phyloP scores from a whole-genome alignment of 352 stramenopile species.

The Pythium apleroticum region DNA sequence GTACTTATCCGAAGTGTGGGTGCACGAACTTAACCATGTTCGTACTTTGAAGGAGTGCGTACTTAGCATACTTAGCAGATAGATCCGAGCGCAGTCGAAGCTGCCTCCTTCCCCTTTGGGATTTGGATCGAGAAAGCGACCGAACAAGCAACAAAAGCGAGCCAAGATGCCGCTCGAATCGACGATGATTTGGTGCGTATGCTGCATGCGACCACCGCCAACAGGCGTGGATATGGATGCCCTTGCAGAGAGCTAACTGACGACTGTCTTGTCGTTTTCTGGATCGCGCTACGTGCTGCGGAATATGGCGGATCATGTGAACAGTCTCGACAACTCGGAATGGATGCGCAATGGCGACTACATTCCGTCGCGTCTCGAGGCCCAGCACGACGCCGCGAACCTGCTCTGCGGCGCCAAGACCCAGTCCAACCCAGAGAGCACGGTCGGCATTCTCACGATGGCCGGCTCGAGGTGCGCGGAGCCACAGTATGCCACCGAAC shows the following conservation, averaged over 20 bases:
- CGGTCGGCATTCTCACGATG: slow-evolving; percentile 97
- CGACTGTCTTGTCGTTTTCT: slow-evolving; percentile 2
- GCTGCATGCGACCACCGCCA: not conserved
- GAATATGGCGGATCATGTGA: slow-evolving; percentile 12
- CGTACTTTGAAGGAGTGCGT: slow-evolving; percentile 18
- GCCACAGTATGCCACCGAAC: not conserved
- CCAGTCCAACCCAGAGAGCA: slow-evolving; percentile 97
- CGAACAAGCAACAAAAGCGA: slow-evolving; percentile 10
- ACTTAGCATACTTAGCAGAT: slow-evolving; percentile 28
- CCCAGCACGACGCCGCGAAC: slow-evolving; percentile 98
- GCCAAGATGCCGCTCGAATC: slow-evolving; percentile 83
- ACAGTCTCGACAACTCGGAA: slow-evolving; percentile 95
- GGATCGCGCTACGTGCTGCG: not conserved
- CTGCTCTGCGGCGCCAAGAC: slow-evolving; percentile 97
- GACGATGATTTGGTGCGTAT: slow-evolving; percentile 84
- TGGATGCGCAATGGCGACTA: slow-evolving; percentile 99
- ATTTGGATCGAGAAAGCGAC: slow-evolving; percentile 19
- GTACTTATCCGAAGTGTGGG: not conserved
- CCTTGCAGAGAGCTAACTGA: slow-evolving; percentile 11
- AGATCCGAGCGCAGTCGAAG: slow-evolving; percentile 27
- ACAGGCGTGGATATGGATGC: not conserved
- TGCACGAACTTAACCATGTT: not conserved
- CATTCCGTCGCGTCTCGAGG: slow-evolving; percentile 96
- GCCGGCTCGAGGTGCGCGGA: slow-evolving; percentile 75
- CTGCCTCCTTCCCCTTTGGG: slow-evolving; percentile 22